Evolutionary conservation across 306 rosid genomes (phyloP).

Genomic region (Prunus davidiana): DNA sequence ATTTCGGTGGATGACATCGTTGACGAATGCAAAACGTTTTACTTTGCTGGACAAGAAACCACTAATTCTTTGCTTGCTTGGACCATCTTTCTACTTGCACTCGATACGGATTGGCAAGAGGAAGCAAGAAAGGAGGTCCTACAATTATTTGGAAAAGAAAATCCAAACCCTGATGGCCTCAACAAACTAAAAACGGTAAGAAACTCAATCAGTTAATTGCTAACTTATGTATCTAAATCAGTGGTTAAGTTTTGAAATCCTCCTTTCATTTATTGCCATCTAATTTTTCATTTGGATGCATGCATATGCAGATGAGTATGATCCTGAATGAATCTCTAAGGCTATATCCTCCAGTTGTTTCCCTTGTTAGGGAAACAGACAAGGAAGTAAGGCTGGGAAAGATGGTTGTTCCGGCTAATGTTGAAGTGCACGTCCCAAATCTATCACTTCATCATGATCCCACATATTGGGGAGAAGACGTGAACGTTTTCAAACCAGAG

Average conservation of each 20-base stretch:
- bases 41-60: background rate
- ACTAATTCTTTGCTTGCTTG: background rate
- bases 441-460: background rate
- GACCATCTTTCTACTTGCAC: background rate
- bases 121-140: background rate
- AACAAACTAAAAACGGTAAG: background rate
- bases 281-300: background rate
- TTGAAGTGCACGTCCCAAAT: background rate
- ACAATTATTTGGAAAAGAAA: background rate
- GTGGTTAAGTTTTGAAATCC: background rate
- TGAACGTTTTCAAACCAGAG: background rate
- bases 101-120: background rate
- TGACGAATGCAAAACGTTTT: background rate
- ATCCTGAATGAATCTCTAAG: slow-evolving; percentile 3
- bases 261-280: background rate
- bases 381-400: background rate
- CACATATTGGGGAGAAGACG: background rate
- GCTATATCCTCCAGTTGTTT: background rate
- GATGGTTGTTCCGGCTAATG: background rate
- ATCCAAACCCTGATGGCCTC: background rate
- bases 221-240: background rate
- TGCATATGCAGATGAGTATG: background rate
- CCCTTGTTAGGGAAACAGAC: background rate
- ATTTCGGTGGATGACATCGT: too few relatives aligned
- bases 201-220: background rate